Base-by-base conservation (phyloP, 805 yeast genomes). In the Hanseniaspora jakobsenii region DNA sequence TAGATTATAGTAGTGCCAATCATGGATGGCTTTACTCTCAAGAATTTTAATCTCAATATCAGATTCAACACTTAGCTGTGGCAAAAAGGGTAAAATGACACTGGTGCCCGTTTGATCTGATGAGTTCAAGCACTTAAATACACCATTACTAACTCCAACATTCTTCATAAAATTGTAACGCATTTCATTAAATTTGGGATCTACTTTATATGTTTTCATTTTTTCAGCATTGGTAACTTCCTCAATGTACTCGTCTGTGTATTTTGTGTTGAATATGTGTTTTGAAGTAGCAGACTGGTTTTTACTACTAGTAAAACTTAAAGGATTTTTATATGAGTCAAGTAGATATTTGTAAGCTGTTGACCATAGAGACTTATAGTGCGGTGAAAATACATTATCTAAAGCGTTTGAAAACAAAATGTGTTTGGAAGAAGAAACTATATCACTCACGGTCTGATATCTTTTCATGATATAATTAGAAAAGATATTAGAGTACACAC, bases 1-100 rank as follows among this genome's bases (percentile, higher is more conserved):
- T 14, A 34, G 8, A 13, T 42, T 42, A 17, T 21, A 42, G 19
- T 42, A 42, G 18, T 42, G 46, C 35, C 31, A 42, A 8, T 42
- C 32, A 37, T 34, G 32, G 17, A 42, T 10, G 2, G 30, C 34
- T 13, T 21, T 24, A 13, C 24, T 26, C 19, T 41, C 45, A 13
- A 28, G 16, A 7, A 27, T n/a, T 16, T 35, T 34, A 17, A 41
- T 10, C 3, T 17, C 27, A 3, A 14, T 17, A 27, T 41, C 45
- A 5, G 32, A 22, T n/a, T 32, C 30, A 9, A 41, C 16, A 12
- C 9, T 34, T 8, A 24, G 2, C 12, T 21, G 12, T 8, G 45
- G 32, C n/a, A 34, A 34, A 22, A 41, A 34, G 6, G 38, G 38
- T 13, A 34, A 21, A 24, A 26, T 21, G 14, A 34, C 22, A 4